Base-by-base conservation (phyloP, 169 alveolate genomes). In the Plasmodium vivax region DNA sequence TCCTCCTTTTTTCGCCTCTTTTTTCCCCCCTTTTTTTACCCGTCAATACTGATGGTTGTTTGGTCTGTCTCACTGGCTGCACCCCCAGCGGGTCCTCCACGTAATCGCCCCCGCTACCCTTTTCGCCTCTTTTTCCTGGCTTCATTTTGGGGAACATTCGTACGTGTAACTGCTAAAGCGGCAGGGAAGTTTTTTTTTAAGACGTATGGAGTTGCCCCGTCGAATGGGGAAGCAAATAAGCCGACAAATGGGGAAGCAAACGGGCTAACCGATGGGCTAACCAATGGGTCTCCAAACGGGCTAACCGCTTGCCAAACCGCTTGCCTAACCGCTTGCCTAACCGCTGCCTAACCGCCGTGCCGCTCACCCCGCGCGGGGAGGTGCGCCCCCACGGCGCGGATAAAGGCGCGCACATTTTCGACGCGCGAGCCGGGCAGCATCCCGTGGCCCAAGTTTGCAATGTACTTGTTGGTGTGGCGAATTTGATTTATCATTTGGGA, bases 361-460 rank as follows among this genome's bases (percentile, higher is more conserved):
- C 2, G 62, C 2, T 16, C 12, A 4, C 2, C 12, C 2, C 16
- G 16, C 19, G 62, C 5, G 16, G 27, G 38, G 14, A 27, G 2
- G 77, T 68, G 9, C 3, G 8, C 23, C 36, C 54, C 72, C 36
- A 84, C 83, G 23, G 94, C 16, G 27, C 79, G 47, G 45, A 88
- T 79, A 79, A 88, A 88, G 3, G 88, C 83, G 43, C 47, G 81
- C 12, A 88, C 94, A 14, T 88, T 88, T 47, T 88, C 83, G 14
- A 96, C 93, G 41, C 80, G 92, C 34, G 97, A 95, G 34, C 84
- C 95, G 83, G 93, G 95, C 47, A 95, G 84, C 74, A 85, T 95
- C 14, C 96, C 95, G 43, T 92, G 88, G 0, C 95, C 95, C 30
- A 92, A 71, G 74, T 41, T 84, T 1, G 95, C 95, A 47, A 84